Conservation (phyloP, 2,329 filamentous ascomycete species). For the Ascochyta viciae-villosae region DNA sequence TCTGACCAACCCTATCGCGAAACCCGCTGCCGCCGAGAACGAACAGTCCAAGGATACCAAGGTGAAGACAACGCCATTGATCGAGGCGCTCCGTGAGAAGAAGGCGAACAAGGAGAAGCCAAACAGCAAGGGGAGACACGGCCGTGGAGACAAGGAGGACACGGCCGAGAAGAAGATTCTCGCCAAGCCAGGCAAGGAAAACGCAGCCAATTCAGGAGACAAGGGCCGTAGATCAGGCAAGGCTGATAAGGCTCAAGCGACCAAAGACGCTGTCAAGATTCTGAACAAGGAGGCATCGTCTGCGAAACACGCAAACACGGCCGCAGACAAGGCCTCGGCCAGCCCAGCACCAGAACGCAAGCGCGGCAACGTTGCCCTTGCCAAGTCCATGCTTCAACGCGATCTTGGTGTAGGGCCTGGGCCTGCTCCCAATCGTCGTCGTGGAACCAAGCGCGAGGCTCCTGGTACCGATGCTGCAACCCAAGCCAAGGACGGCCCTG, state of each 20-base stretch:
- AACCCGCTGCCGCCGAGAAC: constrained; percentile 61
- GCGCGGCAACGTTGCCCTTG: constrained; percentile 60
- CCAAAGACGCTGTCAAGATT: constrained; percentile 68
- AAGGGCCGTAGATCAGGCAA: constrained; percentile 49
- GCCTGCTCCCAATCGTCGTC: constrained; percentile 51
- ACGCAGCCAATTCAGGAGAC: constrained; percentile 39
- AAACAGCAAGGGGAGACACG: constrained; percentile 63
- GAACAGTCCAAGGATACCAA: constrained; percentile 64
- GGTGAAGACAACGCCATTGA: constrained; percentile 82
- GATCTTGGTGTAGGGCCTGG: constrained; percentile 63
- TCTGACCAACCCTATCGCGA: constrained; percentile 76
- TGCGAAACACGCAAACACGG: constrained; percentile 34
- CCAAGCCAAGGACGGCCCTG: constrained; percentile 35
- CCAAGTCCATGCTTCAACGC: constrained; percentile 66
- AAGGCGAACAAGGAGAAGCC: constrained; percentile 76
- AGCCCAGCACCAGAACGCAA: constrained; percentile 56
- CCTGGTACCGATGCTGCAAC: constrained; percentile 30
- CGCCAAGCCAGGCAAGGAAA: constrained; percentile 45
- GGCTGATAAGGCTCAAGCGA: constrained; percentile 68
- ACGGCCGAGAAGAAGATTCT: constrained; percentile 55
- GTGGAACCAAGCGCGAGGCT: constrained; percentile 49
- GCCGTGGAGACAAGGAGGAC: constrained; percentile 64
- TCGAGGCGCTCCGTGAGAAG: constrained; percentile 90
- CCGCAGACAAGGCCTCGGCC: constrained; percentile 49
- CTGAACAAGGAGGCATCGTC: constrained; percentile 58